Evolutionary conservation across 257 asterid genomes (phyloP).

Genomic region (Solanum infundibuliforme): DNA sequence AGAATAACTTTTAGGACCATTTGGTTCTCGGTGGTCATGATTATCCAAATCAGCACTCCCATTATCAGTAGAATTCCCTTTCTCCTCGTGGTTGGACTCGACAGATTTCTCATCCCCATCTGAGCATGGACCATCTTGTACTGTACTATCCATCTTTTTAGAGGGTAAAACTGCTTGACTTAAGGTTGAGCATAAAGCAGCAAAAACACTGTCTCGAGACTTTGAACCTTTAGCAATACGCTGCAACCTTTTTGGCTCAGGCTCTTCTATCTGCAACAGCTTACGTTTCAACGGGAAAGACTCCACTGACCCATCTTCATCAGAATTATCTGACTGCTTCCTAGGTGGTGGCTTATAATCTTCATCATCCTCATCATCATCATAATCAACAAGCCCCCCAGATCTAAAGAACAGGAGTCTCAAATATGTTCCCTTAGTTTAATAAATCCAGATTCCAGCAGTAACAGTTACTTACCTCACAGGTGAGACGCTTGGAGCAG

Average conservation of each 20-base stretch:
- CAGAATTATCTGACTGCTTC: slow-evolving; percentile 30
- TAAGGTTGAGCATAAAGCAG: slow-evolving; percentile 63
- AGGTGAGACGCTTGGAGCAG: slow-evolving; percentile 31
- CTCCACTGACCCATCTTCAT: slow-evolving; percentile 51
- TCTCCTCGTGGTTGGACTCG: slow-evolving; percentile 23
- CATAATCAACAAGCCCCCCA: slow-evolving; percentile 94
- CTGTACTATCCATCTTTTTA: slow-evolving; percentile 30
- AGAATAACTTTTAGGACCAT: slow-evolving; percentile 25
- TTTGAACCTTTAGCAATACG: slow-evolving; percentile 43
- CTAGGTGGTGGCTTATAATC: slow-evolving; percentile 87
- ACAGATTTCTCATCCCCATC: slow-evolving; percentile 16
- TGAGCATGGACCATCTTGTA: slow-evolving; percentile 13
- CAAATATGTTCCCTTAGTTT: neutral
- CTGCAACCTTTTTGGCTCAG: slow-evolving; percentile 55
- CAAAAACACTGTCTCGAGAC: slow-evolving; percentile 64
- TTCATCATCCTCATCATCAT: slow-evolving; percentile 92
- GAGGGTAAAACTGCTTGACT: slow-evolving; percentile 49
- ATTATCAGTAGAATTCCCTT: slow-evolving; percentile 18
- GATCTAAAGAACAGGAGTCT: slow-evolving; percentile 34
- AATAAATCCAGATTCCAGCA: neutral
- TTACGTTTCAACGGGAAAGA: slow-evolving; percentile 65
- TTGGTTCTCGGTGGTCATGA: slow-evolving; percentile 22
- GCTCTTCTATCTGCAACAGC: slow-evolving; percentile 48
- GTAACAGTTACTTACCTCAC: slow-evolving; percentile 34
- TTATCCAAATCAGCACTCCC: slow-evolving; percentile 22